Conservation (phyloP, 805 yeast genomes). For the Myxozyma udenii region DNA sequence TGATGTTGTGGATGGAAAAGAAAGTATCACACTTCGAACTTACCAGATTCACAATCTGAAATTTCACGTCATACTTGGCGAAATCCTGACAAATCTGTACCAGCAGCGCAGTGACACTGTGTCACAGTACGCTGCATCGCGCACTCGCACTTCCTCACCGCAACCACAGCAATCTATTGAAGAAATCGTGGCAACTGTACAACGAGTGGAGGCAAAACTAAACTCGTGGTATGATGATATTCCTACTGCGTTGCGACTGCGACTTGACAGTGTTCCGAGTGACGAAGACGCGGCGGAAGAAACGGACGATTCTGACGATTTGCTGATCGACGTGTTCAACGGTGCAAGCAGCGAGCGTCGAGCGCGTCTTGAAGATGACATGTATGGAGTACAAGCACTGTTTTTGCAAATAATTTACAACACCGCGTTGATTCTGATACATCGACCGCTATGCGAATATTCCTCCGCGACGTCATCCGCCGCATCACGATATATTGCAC, state of each 20-base stretch:
- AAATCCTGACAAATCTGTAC: conserved; percentile 12
- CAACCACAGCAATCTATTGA: background rate
- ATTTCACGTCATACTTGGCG: conserved; percentile 15
- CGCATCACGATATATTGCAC: conserved; percentile 4
- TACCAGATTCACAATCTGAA: conserved; percentile 14
- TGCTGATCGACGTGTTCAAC: background rate
- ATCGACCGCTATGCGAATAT: conserved; percentile 20
- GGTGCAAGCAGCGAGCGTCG: conserved; percentile 2
- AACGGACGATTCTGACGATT: conserved; percentile 5
- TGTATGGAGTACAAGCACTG: conserved; percentile 18
- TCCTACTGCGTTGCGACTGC: conserved; percentile 10
- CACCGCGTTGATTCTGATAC: conserved; percentile 21
- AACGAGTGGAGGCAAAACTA: conserved; percentile 10
- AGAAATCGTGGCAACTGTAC: conserved; percentile 3
- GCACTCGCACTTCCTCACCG: background rate
- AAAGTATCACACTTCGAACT: conserved; percentile 4
- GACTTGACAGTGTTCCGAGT: conserved; percentile 7
- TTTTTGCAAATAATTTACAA: conserved; percentile 15
- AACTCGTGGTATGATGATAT: conserved; percentile 12
- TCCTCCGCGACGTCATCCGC: background rate
- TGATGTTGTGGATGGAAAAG: background rate
- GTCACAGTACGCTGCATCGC: conserved; percentile 1
- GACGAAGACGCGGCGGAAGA: background rate
- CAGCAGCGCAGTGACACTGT: conserved; percentile 1
- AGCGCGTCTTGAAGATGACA: conserved; percentile 1